These are phyloP conservation scores for Dicorynia guianensis DNA, from an alignment of 306 rosid genomes.

Conservation along the genomic window DNA sequence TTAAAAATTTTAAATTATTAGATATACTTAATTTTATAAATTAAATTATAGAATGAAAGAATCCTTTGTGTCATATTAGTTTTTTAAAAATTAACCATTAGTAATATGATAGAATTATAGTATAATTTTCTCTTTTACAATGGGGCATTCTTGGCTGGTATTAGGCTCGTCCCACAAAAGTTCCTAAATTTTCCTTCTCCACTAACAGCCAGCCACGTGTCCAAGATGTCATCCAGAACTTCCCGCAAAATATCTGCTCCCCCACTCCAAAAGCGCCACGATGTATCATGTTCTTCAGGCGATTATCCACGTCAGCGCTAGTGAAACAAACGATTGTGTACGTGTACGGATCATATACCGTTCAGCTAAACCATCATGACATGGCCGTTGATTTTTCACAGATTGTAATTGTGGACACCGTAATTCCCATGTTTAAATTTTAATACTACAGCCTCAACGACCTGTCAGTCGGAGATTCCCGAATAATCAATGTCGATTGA, in stretches of 20 bases:
- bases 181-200: neutral
- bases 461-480: neutral
- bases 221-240: constrained; percentile 41
- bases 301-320: constrained; percentile 56
- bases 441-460: constrained; percentile 1
- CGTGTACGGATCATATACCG: constrained; percentile 46
- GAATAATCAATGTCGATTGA: constrained; percentile 25
- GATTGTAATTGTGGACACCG: constrained; percentile 60
- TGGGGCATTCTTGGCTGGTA: constrained; percentile 25
- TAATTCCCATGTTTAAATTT: constrained; percentile 46
- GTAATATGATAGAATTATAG: too few species aligned
- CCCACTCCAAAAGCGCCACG: constrained; percentile 72
- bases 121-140: neutral
- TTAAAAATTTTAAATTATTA: too few species aligned
- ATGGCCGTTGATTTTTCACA: constrained; percentile 44
- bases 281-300: constrained; percentile 14
- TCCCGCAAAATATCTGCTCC: constrained; percentile 44
- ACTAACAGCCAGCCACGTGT: constrained; percentile 37
- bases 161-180: constrained; percentile 48
- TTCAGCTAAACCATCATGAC: neutral
- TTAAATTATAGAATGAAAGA: too few species aligned
- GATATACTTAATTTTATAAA: too few species aligned
- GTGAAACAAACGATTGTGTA: neutral
- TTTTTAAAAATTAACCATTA: too few species aligned
- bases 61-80: too few species aligned